A percentile compares a stretch with the other conserved stretches of the same genome.
These are phyloP conservation scores for Talaromyces amestolkiae DNA, from an alignment of 2,329 filamentous ascomycete species.

Conservation along the genomic window DNA sequence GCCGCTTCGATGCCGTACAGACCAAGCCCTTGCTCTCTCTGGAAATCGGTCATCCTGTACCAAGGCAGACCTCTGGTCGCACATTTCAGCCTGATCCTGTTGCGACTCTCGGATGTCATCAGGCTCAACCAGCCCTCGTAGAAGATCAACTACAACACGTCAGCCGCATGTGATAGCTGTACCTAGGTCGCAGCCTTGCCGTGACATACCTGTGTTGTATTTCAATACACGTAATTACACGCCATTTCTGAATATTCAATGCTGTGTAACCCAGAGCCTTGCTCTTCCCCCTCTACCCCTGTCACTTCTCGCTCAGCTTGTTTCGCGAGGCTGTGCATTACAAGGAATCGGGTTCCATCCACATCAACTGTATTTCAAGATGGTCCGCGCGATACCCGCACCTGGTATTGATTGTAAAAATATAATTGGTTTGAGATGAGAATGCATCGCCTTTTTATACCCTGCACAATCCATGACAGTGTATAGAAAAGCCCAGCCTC, in stretches of 20 bases:
- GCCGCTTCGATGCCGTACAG: neutral
- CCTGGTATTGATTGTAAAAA: neutral
- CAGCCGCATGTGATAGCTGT: neutral
- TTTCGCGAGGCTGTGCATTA: neutral
- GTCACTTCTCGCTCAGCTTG: neutral
- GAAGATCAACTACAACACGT: neutral
- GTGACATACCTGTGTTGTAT: neutral
- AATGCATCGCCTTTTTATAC: neutral
- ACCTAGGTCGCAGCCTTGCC: neutral
- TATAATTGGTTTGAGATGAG: neutral
- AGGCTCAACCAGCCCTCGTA: neutral
- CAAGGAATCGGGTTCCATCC: neutral
- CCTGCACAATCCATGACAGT: neutral
- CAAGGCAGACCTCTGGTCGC: neutral
- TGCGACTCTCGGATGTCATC: neutral
- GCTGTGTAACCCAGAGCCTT: neutral
- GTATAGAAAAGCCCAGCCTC: constrained; percentile 3
- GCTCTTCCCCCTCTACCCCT: neutral
- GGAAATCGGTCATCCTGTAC: neutral
- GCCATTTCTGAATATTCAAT: neutral
- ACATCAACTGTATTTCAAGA: neutral
- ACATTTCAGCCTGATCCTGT: neutral
- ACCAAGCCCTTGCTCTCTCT: neutral
- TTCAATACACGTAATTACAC: neutral
- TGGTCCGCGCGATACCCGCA: neutral